Evolutionary conservation across 441 rosid genomes (phyloP), one percentile per base, ranked within the genome.

Genomic region (Manihot esculenta): DNA sequence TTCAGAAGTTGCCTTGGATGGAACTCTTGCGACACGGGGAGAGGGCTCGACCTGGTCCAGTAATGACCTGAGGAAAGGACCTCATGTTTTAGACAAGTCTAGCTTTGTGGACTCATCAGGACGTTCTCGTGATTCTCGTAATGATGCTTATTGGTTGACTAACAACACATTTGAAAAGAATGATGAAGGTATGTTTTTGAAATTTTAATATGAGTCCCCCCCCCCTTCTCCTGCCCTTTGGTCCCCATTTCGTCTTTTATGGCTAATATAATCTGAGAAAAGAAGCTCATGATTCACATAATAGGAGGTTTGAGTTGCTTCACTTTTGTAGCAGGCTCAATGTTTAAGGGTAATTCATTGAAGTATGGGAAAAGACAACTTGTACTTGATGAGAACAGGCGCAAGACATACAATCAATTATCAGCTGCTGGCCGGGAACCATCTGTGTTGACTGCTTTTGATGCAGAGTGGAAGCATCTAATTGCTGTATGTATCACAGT

Each of bases 381-480:
- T 45, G 68, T 77, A 69, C 56, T 70, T 76, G 99, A 94, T 68
- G 99, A 92, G 59, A 89, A 89, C 60, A 83, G 81, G 15, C 95
- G 94, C 51, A 82, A 82, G 1, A 90, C 95, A n/a, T 92, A 88
- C 77, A 85, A 79, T 59, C 75, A 72, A 62, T 82, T 81, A 72
- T 88, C 84, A 33, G 62, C 64, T 17, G 80, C 74, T 50, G 47
- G 79, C 44, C 74, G 78, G 80, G 77, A 85, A 42, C 94, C 88
- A 47, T 88, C 96, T 21, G 82, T 90, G 70, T 85, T 94, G 85
- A 78, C 92, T 42, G 87, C 98, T 44, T 94, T 91, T 56, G 97
- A 89, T 76, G 77, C 88, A 62, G 98, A 88, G 87, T 80, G 81
- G 79, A 90, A 85, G 89, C 94, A 94, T 84, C 87, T 94, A 44